Base-by-base conservation (phyloP, 2,329 filamentous ascomycete species). In the Colletotrichum tropicicola region DNA sequence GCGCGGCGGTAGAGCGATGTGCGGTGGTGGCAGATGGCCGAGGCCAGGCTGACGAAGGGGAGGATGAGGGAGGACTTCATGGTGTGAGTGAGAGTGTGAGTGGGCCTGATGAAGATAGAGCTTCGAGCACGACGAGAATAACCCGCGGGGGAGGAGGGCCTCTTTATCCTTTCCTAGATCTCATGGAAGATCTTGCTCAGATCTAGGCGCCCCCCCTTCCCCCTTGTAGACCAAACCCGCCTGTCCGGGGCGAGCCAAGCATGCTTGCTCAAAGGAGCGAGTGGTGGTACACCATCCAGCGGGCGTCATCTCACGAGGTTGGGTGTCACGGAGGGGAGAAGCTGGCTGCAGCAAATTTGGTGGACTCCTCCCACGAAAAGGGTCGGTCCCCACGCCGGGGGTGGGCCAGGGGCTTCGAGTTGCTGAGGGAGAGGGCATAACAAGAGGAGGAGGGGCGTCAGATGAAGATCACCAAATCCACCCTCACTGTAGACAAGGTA, bases 1-100 rank as follows among this genome's bases (percentile, higher is more conserved):
- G 48, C 52, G 43, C 72, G 72, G 37, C 68, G 70, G 48, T 70
- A 68, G 27, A 77, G 70, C 27, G 72, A 75, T 15, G 83, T 80
- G 54, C 80, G 79, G 68, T 74, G 71, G 61, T 70, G 57, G 65
- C 73, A 74, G 54, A 70, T 65, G 60, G 73, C 73, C 41, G 69
- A 49, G 37, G 66, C 69, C 64, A 72, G 35, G 35, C 70, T 59
- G 52, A 57, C 56, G 15, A 70, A 51, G 59, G 67, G 62, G 43
- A 72, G 49, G 57, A 68, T 28, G 30, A 56, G n/a, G 6, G 66
- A 25, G 17, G 49, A 64, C 66, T 70, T 71, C 71, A 73, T 73
- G 17, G 8, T 51, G 55, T 53, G 21, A 15, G 39, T 41, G 15
- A 23, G 30, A 35, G 44, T 28, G 21, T n/a, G 12, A 58, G n/a